phyloP scores from a whole-genome alignment of 2,329 filamentous ascomycete species.

The Penicillium crustosum region DNA sequence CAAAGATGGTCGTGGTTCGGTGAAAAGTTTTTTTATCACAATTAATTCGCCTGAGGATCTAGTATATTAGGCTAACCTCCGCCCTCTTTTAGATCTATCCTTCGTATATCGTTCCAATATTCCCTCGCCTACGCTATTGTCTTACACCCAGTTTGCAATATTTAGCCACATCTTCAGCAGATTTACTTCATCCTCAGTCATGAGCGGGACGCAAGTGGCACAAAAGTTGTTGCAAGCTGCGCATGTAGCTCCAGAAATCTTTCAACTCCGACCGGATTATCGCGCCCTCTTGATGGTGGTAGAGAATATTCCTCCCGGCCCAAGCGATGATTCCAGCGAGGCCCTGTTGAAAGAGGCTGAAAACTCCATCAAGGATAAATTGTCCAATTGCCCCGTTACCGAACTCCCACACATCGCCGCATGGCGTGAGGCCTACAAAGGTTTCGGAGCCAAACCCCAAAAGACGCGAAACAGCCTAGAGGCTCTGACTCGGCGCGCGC shows the following conservation, averaged over 20 bases:
- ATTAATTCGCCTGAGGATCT: not conserved
- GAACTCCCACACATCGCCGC: slow-evolving; percentile 39
- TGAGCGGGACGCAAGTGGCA: not conserved
- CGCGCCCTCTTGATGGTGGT: slow-evolving; percentile 39
- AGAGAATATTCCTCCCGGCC: slow-evolving; percentile 32
- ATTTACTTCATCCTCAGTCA: not conserved
- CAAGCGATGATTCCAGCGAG: slow-evolving; percentile 35
- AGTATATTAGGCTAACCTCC: not conserved
- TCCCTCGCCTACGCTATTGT: not conserved
- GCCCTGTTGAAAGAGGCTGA: slow-evolving; percentile 27
- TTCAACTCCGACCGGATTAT: slow-evolving; percentile 40
- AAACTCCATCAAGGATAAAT: slow-evolving; percentile 2
- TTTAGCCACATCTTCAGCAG: not conserved
- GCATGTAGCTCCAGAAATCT: slow-evolving; percentile 27
- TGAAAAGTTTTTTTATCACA: not conserved
- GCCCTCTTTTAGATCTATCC: not conserved
- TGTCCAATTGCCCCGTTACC: slow-evolving; percentile 22
- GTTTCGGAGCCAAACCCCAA: slow-evolving; percentile 42
- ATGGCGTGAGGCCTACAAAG: slow-evolving; percentile 42
- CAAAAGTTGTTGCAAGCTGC: slow-evolving; percentile 11
- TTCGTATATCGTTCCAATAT: not conserved
- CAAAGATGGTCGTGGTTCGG: not conserved
- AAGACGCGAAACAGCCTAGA: slow-evolving; percentile 42
- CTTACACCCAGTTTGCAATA: not conserved
- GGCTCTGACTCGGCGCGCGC: slow-evolving; percentile 34